Conservation (phyloP, 768 basidiomycete species). For the Auricularia sp. region DNA sequence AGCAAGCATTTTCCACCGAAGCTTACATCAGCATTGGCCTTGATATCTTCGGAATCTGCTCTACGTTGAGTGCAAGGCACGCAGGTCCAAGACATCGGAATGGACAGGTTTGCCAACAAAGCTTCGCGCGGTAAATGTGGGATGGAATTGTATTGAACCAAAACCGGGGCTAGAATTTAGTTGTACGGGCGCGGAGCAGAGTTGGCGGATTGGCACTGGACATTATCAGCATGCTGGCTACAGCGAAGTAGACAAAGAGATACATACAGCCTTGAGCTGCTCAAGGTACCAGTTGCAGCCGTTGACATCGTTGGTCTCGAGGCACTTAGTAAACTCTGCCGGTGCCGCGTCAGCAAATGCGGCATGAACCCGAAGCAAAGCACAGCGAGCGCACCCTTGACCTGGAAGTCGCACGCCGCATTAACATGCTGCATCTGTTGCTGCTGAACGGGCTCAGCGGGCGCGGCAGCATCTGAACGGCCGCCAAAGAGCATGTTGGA, state of each 20-base stretch:
- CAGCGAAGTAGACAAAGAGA: not conserved
- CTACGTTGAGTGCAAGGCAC: no score
- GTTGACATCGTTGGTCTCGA: constrained; percentile 69
- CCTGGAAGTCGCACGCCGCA: constrained; percentile 63
- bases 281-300: constrained; percentile 83
- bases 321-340: constrained; percentile 72
- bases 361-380: not conserved
- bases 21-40: no score
- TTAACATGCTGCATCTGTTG: constrained; percentile 24
- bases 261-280: constrained; percentile 74
- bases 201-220: constrained; percentile 5
- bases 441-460: constrained; percentile 38
- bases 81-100: no score
- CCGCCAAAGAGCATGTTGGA: constrained; percentile 86
- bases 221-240: not conserved
- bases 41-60: no score
- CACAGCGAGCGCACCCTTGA: constrained; percentile 47
- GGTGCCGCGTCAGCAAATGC: constrained; percentile 2
- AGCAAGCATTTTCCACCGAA: no score
- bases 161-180: not conserved
- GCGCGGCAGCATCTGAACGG: constrained; percentile 27
- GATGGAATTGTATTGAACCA: no score
- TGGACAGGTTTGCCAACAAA: no score
- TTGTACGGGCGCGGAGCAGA: not conserved
- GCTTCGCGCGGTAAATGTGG: no score